Percentiles rank a stretch among this genome's conserved stretches.
Evolutionary conservation across 2,329 filamentous ascomycete genomes (phyloP).

Genomic region (Colletotrichum agaves): DNA sequence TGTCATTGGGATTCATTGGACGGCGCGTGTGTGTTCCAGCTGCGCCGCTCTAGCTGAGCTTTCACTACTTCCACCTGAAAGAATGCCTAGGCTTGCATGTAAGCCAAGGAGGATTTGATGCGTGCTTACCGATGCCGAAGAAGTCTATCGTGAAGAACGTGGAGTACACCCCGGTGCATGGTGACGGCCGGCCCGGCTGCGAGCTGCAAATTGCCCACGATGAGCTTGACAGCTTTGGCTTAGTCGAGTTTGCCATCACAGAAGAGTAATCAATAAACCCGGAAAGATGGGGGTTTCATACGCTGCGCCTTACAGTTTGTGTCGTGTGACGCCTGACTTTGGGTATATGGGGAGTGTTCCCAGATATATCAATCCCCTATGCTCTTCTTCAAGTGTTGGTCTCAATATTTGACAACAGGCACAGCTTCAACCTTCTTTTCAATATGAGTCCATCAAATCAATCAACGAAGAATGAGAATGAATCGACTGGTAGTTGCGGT

Average conservation of each 20-base stretch:
- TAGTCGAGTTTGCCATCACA: too few species aligned
- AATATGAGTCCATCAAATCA: too few species aligned
- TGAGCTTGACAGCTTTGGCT: not conserved
- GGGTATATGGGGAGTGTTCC: too few species aligned
- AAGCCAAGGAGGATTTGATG: not conserved
- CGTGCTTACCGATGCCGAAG: not conserved
- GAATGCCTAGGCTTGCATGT: not conserved
- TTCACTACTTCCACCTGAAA: too few species aligned
- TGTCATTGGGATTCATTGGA: not conserved
- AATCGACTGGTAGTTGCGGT: not conserved
- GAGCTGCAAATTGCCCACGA: not conserved
- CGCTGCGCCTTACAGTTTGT: too few species aligned
- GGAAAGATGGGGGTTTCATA: too few species aligned
- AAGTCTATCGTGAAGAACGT: not conserved
- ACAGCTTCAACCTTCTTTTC: too few species aligned
- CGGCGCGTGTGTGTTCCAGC: not conserved
- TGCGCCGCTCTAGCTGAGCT: slow-evolving; percentile 14
- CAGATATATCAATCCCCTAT: too few species aligned
- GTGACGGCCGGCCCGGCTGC: not conserved
- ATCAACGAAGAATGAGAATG: not conserved
- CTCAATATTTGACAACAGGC: too few species aligned
- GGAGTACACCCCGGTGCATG: not conserved
- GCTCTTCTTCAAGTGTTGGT: too few species aligned
- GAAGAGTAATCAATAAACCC: too few species aligned
- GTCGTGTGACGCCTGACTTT: too few species aligned